Conservation (phyloP, 306 rosid genomes). For the Ziziphus jujuba region DNA sequence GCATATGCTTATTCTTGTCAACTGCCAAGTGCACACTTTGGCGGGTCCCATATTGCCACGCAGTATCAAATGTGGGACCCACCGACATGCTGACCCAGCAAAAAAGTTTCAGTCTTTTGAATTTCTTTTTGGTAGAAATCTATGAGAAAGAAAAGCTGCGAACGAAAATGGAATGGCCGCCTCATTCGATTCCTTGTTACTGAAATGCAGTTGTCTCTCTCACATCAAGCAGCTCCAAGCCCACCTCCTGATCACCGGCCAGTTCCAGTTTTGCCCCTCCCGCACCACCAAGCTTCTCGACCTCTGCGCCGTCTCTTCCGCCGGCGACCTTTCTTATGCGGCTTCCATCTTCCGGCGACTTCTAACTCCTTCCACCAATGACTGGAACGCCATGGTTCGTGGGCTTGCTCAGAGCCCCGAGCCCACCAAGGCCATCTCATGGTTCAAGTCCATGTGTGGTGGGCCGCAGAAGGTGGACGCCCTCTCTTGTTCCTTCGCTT, state of each 20-base stretch:
- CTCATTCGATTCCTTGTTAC: conserved; percentile 36
- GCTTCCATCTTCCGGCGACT: conserved; percentile 45
- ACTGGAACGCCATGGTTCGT: conserved; percentile 79
- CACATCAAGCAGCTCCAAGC: conserved; percentile 73
- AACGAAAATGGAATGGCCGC: conserved; percentile 41
- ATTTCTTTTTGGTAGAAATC: no score
- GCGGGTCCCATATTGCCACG: no score
- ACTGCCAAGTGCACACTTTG: no score
- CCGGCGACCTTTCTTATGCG: conserved; percentile 61
- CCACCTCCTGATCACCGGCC: conserved; percentile 57
- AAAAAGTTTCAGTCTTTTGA: no score
- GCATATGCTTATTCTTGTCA: no score
- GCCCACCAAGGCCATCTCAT: conserved; percentile 63
- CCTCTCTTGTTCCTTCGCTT: conserved; percentile 72
- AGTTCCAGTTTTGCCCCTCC: conserved; percentile 54
- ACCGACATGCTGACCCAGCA: no score
- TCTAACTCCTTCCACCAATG: conserved; percentile 59
- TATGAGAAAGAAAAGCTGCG: no score
- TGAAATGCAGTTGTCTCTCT: conserved; percentile 57
- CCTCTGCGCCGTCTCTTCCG: conserved; percentile 61
- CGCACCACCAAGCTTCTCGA: conserved; percentile 68
- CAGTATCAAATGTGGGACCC: no score
- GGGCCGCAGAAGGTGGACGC: conserved; percentile 55
- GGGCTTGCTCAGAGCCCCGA: conserved; percentile 70
- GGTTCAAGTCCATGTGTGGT: conserved; percentile 54